Percentiles rank a stretch among this genome's conserved stretches.
Conservation (phyloP, 805 yeast species). For the Zygoascus biomembranicola region DNA sequence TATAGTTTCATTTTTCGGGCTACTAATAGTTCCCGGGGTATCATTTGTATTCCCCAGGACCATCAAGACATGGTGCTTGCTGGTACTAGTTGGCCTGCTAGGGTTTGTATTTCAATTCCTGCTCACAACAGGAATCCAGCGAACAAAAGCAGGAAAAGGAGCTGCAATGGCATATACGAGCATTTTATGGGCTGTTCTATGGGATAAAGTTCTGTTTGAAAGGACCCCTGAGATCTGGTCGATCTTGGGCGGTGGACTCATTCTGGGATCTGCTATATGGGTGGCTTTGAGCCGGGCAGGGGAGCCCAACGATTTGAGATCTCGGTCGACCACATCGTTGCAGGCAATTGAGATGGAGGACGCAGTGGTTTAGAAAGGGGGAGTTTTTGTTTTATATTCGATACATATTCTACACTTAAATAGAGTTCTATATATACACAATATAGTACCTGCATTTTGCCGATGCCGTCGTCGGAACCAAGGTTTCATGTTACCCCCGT, state of each 20-base stretch:
- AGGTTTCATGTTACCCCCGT: background rate
- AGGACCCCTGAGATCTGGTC: slow-evolving; percentile 67
- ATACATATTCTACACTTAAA: no score
- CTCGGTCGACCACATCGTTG: background rate
- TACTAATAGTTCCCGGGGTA: slow-evolving; percentile 49
- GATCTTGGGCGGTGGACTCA: slow-evolving; percentile 58
- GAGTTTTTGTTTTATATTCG: no score
- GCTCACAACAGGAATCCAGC: slow-evolving; percentile 73
- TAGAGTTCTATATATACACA: no score
- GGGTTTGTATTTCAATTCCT: slow-evolving; percentile 81
- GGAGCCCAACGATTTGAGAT: background rate
- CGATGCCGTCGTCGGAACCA: no score
- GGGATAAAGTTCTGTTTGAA: slow-evolving; percentile 66
- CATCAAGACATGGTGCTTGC: slow-evolving; percentile 56
- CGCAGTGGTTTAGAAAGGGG: background rate
- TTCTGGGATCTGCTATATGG: slow-evolving; percentile 54
- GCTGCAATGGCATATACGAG: slow-evolving; percentile 69
- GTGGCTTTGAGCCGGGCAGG: slow-evolving; percentile 26
- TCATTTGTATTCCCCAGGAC: slow-evolving; percentile 54
- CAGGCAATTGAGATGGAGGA: background rate
- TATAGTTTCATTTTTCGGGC: slow-evolving; percentile 44
- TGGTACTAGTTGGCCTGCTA: slow-evolving; percentile 54
- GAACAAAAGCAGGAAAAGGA: slow-evolving; percentile 71
- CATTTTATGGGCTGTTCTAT: slow-evolving; percentile 65
- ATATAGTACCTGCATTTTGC: no score